A percentile compares a stretch with the other conserved stretches of the same genome.
Evolutionary conservation across 352 stramenopile species (phyloP).

Genomic region (Stramenopiles sp.): DNA sequence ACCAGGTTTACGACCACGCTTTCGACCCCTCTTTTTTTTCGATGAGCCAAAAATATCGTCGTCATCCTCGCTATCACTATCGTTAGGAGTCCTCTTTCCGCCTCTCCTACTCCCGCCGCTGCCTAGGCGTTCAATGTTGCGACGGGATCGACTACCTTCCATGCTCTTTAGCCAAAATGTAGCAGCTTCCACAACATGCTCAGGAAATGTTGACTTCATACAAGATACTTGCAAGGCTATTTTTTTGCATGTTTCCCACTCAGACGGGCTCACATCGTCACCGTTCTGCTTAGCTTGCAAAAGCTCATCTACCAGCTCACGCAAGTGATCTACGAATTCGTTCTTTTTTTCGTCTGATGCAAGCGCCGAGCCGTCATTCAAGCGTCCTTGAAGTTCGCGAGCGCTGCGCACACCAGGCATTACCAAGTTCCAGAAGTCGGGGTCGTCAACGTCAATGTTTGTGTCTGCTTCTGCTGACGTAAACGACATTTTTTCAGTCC

Average conservation of each 20-base stretch:
- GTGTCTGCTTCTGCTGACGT: slow-evolving; percentile 62
- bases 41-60: background rate
- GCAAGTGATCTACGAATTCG: background rate
- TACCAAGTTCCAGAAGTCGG: slow-evolving; percentile 86
- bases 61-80: background rate
- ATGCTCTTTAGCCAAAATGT: slow-evolving; percentile 7
- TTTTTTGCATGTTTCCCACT: slow-evolving; percentile 8
- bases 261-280: background rate
- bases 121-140: background rate
- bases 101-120: background rate
- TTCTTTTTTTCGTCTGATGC: background rate
- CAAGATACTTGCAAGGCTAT: slow-evolving; percentile 5
- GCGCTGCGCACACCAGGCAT: slow-evolving; percentile 33
- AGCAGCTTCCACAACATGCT: background rate
- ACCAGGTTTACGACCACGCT: background rate
- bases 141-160: background rate
- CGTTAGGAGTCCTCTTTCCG: background rate
- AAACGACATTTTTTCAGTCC: slow-evolving; percentile 53
- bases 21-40: background rate
- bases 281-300: slow-evolving; percentile 12
- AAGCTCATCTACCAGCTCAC: background rate
- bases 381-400: background rate
- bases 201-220: slow-evolving; percentile 5
- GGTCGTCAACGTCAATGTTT: slow-evolving; percentile 78
- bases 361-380: slow-evolving; percentile 2